Evolutionary conservation across 805 yeast species (phyloP), one percentile per base, ranked within the genome.

Genomic region (Candida railenensis): DNA sequence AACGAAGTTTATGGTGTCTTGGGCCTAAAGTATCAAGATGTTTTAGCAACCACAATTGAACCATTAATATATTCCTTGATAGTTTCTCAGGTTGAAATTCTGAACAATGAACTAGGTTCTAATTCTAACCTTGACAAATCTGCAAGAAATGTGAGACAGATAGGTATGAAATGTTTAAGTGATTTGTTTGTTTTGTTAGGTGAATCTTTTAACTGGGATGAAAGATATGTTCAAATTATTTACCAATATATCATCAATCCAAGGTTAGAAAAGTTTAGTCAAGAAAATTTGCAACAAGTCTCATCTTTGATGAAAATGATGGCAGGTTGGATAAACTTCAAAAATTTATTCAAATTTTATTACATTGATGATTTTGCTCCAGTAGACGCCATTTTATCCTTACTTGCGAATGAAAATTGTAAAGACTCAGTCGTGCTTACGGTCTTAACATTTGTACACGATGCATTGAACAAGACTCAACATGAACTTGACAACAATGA

Each of bases 241-340:
- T 85, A 78, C 56, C 59, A 64, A 2, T 59, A 69, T 20, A 70
- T 89, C 19, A 69, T 92, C 12, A 55, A 62, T 18, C 90, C 96
- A 5, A 78, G 95, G 57, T 70, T 94, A 54, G 70, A 50, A 1
- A 69, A 75, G 11, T 92, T 92, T 63, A 85, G 85, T 2, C 76
- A 68, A 36, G 96, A 87, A 56, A 94, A 92, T 61, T 69, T 85
- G 28, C 95, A 89, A 58, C 89, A 86, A 56, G 84, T 92, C 0
- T 89, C 97, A 0, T 77, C 96, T 0, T 61, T 92, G 38, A 67
- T 91, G 79, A 79, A 73, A 46, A 59, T 89, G 8, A 77, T 92
- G 56, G 64, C 80, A 4, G 67, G 77, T 7, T 78, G 96, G 82
- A 60, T 72, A 19, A 65, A 59, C 16, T 49, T 53, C 2, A 67